Conservation (phyloP, 2,329 filamentous ascomycete species). For the Fusarium robinianum region DNA sequence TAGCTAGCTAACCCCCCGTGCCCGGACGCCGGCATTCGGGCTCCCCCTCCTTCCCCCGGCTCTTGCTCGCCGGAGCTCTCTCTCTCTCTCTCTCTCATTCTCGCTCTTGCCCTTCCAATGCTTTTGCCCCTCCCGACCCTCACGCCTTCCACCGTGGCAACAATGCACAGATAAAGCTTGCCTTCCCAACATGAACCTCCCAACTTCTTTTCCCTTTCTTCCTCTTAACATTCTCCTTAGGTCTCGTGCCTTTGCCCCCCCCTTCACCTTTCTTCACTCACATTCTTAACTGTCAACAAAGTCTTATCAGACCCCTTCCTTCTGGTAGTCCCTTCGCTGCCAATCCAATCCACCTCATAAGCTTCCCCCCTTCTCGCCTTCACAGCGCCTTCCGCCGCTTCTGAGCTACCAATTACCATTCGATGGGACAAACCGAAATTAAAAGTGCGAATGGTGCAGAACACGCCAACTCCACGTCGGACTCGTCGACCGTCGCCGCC, state of each 20-base stretch:
- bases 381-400: slow-evolving; percentile 23
- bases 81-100: too few relatives aligned
- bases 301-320: slow-evolving; percentile 4
- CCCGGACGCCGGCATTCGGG: slow-evolving; percentile 15
- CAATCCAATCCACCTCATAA: slow-evolving; percentile 14
- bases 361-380: slow-evolving; percentile 3
- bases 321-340: slow-evolving; percentile 23
- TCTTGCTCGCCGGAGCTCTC: slow-evolving; percentile 8
- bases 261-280: slow-evolving; percentile 13
- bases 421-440: slow-evolving; percentile 48
- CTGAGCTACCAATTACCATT: slow-evolving; percentile 43
- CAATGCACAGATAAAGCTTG: slow-evolving; percentile 29
- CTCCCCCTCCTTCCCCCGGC: slow-evolving; percentile 1
- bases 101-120: slow-evolving; percentile 11
- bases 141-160: slow-evolving; percentile 15
- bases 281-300: slow-evolving; percentile 4
- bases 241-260: slow-evolving; percentile 28
- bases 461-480: slow-evolving; percentile 46
- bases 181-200: slow-evolving; percentile 13
- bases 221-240: slow-evolving; percentile 17
- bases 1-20: slow-evolving; percentile 10
- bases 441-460: slow-evolving; percentile 48
- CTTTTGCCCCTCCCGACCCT: slow-evolving; percentile 14
- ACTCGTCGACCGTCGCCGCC: slow-evolving; percentile 43
- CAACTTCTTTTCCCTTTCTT: slow-evolving; percentile 13